Base-by-base conservation (phyloP, 352 stramenopile genomes). In the Pythium aphanidermatum region DNA sequence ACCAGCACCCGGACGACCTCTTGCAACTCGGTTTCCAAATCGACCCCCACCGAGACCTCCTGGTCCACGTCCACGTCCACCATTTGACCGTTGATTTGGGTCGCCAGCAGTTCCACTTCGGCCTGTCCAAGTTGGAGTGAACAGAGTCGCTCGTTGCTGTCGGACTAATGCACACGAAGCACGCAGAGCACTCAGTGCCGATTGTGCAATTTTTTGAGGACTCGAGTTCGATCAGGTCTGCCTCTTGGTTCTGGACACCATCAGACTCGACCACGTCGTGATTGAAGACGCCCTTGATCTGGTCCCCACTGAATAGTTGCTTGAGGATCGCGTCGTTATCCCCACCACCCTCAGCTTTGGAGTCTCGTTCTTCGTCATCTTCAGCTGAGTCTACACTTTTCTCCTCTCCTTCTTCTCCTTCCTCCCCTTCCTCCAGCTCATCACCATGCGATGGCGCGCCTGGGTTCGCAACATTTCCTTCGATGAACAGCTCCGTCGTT, bases 231-330 rank as follows among this genome's bases (percentile, higher is more conserved):
- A 97, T 95, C 45, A 95, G 65, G 35, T 88, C 72, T 25, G 83
- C 77, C 58, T 96, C 92, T 62, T 96, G 88, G 43, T 88, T 90
- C 52, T 88, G 74, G 12, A 90, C 58, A 5, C 77, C 80, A 46
- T 94, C 74, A 10, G 70, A 81, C 53, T 98, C 93, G 17, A 98
- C 81, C 19, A 85, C 82, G 36, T 96, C 88, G 53, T 98, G 94
- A 58, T 97, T 93, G 70, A 98, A 98, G n/a, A 98, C 83, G 5
- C 84, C 89, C 20, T 81, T 83, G n/a, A 98, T 67, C n/a, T 75
- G 62, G 11, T 86, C 88, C 25, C 81, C 92, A 43, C 94, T 89
- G 55, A 98, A 94, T 2, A 98, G 74, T 25, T 86, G 69, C 51
- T 89, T 79, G 29, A 98, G 56, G 6, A 95, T 92, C 27, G 88